Base-by-base conservation (phyloP, 2,329 filamentous ascomycete species). In the Torrubiellomyces zombiae region DNA sequence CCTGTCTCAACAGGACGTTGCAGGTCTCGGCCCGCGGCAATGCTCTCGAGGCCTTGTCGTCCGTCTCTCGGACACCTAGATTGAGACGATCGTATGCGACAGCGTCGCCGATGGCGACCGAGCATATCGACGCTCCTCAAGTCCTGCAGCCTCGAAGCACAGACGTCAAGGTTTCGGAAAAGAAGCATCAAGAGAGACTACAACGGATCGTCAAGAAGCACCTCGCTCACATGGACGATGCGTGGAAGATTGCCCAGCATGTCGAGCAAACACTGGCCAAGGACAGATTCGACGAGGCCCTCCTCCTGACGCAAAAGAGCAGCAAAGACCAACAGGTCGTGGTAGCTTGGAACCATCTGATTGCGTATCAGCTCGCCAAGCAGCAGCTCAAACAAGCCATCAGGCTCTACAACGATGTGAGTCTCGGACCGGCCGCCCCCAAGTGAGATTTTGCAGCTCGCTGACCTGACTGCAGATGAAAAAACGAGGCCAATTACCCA, bases 291-390 rank as follows among this genome's bases (percentile, higher is more conserved):
- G 66, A 72, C 3, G 71, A 81, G 40, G 82, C 83, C 14, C 48
- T 75, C 20, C 55, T 67, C 12, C 47, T 92, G 30, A 67, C 76
- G 18, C 70, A 76, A 29, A 57, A 64, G 37, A 75, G 76, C n/a
- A 82, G 73, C 46, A 69, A 63, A 35, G 48, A 58, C 1, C 59
- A 66, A 34, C 55, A 72, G 29, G 72, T 76, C 34, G 57, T 67
- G 4, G 83, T 91, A 29, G 73, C 77, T 30, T 98, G 86, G 85
- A 95, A 95, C 49, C 68, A 79, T 42, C 50, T 93, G 21, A 74
- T 98, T 28, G 65, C 75, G 29, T 70, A 82, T 47, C 58, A 69
- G 32, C 53, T 94, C 46, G 51, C 62, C 20, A 56, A 69, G 14
- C 58, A 67, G 20, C 61, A 62, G 25, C 48, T 82, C 17, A 60